Percentiles rank a stretch among this genome's conserved stretches.
Conservation (phyloP, 139 green algal genomes). For the Desmodesmus armatus region DNA sequence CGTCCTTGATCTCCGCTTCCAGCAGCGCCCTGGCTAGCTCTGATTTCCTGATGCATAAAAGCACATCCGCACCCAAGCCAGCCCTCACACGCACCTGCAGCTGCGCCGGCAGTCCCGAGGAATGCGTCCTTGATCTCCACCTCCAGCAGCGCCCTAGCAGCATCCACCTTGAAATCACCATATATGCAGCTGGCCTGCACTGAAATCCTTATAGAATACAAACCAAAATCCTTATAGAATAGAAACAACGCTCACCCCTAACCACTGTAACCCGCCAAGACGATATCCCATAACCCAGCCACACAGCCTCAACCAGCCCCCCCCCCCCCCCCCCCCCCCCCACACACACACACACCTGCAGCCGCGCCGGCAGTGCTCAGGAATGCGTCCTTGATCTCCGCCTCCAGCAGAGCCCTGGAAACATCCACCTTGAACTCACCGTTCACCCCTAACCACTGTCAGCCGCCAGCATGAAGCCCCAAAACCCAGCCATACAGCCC, state of each 20-base stretch:
- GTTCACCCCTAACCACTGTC: too few relatives aligned
- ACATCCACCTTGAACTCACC: conserved; percentile 4
- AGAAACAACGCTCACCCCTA: too few relatives aligned
- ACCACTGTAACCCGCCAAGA: too few relatives aligned
- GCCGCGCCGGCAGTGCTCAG: conserved; percentile 29
- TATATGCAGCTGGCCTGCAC: too few relatives aligned
- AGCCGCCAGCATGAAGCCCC: too few relatives aligned
- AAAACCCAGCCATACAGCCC: too few relatives aligned
- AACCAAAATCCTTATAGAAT: too few relatives aligned
- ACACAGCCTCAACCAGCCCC: background rate
- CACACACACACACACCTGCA: conserved; percentile 16
- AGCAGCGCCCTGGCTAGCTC: too few relatives aligned
- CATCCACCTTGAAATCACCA: conserved; percentile 5
- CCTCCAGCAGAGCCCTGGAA: conserved; percentile 68
- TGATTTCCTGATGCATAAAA: too few relatives aligned
- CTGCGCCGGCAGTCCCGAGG: conserved; percentile 72
- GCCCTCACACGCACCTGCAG: too few relatives aligned
- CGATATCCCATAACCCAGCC: too few relatives aligned
- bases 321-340: conserved; percentile 68
- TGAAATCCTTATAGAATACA: background rate
- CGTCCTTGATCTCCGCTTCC: conserved; percentile 84
- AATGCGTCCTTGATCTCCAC: conserved; percentile 84
- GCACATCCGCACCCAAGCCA: too few relatives aligned
- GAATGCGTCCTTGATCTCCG: conserved; percentile 84
- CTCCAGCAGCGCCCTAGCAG: conserved; percentile 68